phyloP scores from a whole-genome alignment of 1,139 yeast genomes.

The Yamadazyma triangularis region DNA sequence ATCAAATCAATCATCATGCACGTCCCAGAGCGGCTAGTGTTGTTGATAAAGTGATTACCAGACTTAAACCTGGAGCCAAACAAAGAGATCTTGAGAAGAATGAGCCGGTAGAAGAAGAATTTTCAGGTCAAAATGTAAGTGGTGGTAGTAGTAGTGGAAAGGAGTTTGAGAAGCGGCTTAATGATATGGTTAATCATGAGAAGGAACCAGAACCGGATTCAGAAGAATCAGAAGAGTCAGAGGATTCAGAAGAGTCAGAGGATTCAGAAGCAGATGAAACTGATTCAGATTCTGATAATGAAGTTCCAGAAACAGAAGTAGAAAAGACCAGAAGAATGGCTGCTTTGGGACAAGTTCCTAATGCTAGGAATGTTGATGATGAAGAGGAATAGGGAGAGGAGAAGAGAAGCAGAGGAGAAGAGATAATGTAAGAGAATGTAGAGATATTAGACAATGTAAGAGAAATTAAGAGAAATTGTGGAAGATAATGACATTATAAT shows the following conservation, averaged over 20 bases:
- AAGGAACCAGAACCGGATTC: slow-evolving; percentile 1
- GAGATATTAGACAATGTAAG: too few relatives aligned
- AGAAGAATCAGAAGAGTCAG: slow-evolving; percentile 9
- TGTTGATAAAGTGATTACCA: slow-evolving; percentile 43
- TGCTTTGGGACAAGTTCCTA: slow-evolving; percentile 60
- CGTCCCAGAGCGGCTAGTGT: slow-evolving; percentile 29
- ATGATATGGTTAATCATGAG: slow-evolving; percentile 4
- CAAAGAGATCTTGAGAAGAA: slow-evolving; percentile 10
- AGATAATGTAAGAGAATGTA: too few relatives aligned
- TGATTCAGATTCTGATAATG: too few relatives aligned
- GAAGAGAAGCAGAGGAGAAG: too few relatives aligned
- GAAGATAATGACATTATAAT: too few relatives aligned
- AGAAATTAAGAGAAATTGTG: too few relatives aligned
- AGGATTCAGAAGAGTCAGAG: slow-evolving; percentile 13
- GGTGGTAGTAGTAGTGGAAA: background rate
- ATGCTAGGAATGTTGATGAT: slow-evolving; percentile 43
- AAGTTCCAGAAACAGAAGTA: slow-evolving; percentile 70
- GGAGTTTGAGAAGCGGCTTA: background rate
- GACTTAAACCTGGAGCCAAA: slow-evolving; percentile 19
- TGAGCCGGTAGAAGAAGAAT: slow-evolving; percentile 10
- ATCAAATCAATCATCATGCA: slow-evolving; percentile 59
- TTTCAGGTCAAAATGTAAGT: background rate
- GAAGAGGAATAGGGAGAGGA: slow-evolving; percentile 55
- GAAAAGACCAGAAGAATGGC: slow-evolving; percentile 77
- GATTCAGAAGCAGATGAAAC: slow-evolving; percentile 21